A percentile compares a stretch with the other conserved stretches of the same genome.
Evolutionary conservation across 805 yeast genomes (phyloP).

Genomic region (Starmerella vaccinii): DNA sequence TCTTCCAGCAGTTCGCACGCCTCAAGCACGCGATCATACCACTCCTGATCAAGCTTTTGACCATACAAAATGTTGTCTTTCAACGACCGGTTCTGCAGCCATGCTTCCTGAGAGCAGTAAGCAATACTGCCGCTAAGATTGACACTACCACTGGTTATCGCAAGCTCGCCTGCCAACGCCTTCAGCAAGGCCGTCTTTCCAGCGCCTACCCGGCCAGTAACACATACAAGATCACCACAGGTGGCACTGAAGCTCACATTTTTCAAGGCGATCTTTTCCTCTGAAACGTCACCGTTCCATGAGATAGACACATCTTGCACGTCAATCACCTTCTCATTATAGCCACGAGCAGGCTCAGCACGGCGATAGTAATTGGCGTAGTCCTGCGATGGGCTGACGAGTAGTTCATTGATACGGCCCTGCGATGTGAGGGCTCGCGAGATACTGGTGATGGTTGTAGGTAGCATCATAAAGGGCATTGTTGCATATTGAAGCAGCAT

Average conservation of each 20-base stretch:
- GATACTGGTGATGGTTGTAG: constrained; percentile 71
- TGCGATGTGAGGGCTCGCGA: constrained; percentile 64
- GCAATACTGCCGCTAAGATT: constrained; percentile 62
- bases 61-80: constrained; percentile 88
- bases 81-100: constrained; percentile 87
- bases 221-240: constrained; percentile 68
- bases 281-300: constrained; percentile 47
- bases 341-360: constrained; percentile 40
- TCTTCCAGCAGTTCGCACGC: constrained; percentile 85
- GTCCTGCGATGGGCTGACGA: constrained; percentile 65
- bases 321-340: constrained; percentile 49
- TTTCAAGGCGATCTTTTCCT: constrained; percentile 28
- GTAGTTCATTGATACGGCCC: constrained; percentile 56
- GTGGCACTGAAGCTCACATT: constrained; percentile 50
- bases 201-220: constrained; percentile 76
- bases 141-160: constrained; percentile 57
- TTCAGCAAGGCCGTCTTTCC: constrained; percentile 77
- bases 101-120: constrained; percentile 77
- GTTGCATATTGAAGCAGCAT: constrained; percentile 58
- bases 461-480: constrained; percentile 82
- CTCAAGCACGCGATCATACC: constrained; percentile 66
- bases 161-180: constrained; percentile 65
- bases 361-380: constrained; percentile 49
- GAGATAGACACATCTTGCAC: constrained; percentile 32
- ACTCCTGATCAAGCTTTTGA: constrained; percentile 65